These are phyloP conservation scores for Verbena officinalis DNA, from an alignment of 257 asterid species.

Conservation along the genomic window DNA sequence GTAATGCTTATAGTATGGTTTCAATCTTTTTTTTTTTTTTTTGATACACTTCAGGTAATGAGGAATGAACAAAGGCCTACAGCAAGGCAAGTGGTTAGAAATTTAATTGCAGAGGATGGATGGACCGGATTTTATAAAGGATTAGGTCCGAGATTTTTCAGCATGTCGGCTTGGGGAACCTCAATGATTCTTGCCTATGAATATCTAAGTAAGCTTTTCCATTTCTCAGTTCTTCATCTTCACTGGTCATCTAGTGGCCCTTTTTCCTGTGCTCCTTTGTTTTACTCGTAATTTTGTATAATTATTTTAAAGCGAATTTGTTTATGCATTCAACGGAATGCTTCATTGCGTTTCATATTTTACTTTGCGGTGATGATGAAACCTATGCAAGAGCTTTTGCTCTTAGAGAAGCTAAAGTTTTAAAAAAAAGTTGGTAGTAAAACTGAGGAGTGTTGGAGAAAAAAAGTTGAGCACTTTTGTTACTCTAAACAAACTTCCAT, in stretches of 20 bases:
- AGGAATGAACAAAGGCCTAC: slow-evolving; percentile 74
- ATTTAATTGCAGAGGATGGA: slow-evolving; percentile 86
- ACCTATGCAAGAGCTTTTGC: no score
- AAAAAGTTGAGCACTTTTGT: no score
- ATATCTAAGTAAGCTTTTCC: slow-evolving; percentile 69
- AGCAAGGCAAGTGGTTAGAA: slow-evolving; percentile 71
- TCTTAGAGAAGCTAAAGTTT: no score
- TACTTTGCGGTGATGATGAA: no score
- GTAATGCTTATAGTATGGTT: not conserved
- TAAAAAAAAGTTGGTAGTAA: no score
- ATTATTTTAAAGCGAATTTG: no score
- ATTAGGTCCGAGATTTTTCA: slow-evolving; percentile 94
- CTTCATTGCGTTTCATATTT: no score
- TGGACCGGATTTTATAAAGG: slow-evolving; percentile 96
- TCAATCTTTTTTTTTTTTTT: slow-evolving; percentile 22
- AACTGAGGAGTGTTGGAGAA: no score
- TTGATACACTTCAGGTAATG: slow-evolving; percentile 72
- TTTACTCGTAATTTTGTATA: not conserved
- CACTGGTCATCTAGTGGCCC: not conserved
- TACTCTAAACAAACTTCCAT: no score
- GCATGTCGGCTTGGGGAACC: slow-evolving; percentile 99
- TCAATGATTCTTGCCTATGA: slow-evolving; percentile 97
- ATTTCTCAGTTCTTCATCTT: slow-evolving; percentile 3
- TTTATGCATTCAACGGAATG: no score
- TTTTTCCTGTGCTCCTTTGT: not conserved